phyloP scores from a whole-genome alignment of 1,139 yeast genomes.

The Yamadazyma songkhlaensis region DNA sequence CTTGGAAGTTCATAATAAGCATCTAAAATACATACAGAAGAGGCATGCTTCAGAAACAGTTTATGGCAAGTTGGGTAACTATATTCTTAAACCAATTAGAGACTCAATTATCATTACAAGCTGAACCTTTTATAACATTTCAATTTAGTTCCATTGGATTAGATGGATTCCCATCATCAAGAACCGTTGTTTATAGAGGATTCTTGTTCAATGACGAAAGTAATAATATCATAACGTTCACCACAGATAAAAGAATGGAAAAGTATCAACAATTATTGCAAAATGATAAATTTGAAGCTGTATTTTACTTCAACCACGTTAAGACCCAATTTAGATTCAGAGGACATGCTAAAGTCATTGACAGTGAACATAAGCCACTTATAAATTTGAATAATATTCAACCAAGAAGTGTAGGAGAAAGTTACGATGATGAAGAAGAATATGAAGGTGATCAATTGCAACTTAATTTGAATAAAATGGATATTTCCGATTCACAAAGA shows the following conservation, averaged over 20 bases:
- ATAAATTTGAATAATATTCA: conserved; percentile 29
- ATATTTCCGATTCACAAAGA: background rate
- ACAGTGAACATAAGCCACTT: conserved; percentile 29
- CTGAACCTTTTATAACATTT: conserved; percentile 52
- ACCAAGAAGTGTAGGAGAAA: conserved; percentile 15
- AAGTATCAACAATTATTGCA: conserved; percentile 53
- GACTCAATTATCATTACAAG: conserved; percentile 33
- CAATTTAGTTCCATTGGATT: conserved; percentile 67
- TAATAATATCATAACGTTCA: conserved; percentile 65
- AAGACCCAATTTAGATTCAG: conserved; percentile 71
- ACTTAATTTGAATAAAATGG: background rate
- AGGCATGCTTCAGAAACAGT: conserved; percentile 32
- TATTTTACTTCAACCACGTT: conserved; percentile 62
- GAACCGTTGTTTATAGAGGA: conserved; percentile 74
- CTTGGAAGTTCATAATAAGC: background rate
- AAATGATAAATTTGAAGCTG: conserved; percentile 67
- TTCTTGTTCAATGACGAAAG: conserved; percentile 69
- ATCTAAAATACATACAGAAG: background rate
- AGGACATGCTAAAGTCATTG: conserved; percentile 57
- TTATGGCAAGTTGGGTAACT: conserved; percentile 75
- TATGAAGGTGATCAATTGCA: background rate
- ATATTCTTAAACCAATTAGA: conserved; percentile 50
- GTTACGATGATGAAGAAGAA: conserved; percentile 11
- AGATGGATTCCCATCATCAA: conserved; percentile 56
- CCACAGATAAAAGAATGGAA: conserved; percentile 69